phyloP scores from a whole-genome alignment of 164 flowering plant genomes.

The Nymphaea thermarum region DNA sequence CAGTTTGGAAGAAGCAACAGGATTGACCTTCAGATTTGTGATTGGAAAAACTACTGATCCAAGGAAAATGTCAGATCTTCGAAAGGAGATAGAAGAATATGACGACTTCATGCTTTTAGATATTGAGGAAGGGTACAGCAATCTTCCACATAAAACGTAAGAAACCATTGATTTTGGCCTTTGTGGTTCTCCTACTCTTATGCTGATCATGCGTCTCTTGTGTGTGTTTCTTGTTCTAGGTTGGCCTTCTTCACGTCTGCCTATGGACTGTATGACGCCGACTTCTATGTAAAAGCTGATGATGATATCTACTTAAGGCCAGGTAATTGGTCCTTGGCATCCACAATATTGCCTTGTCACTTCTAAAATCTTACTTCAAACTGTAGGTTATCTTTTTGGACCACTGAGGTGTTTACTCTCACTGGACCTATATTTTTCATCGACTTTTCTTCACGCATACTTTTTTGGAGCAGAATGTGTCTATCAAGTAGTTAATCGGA shows the following conservation, averaged over 20 bases:
- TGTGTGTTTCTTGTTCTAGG: constrained; percentile 21
- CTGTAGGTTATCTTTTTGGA: too few species aligned
- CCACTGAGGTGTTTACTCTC: too few species aligned
- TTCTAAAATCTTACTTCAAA: too few species aligned
- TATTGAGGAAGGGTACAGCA: constrained; percentile 82
- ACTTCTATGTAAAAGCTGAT: constrained; percentile 95
- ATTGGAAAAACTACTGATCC: constrained; percentile 66
- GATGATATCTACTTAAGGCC: constrained; percentile 90
- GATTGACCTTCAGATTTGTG: constrained; percentile 83
- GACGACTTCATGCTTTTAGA: constrained; percentile 87
- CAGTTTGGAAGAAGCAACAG: constrained; percentile 96
- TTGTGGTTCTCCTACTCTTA: too few species aligned
- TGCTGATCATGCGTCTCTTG: neutral
- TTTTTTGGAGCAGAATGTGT: too few species aligned
- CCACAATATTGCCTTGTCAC: neutral
- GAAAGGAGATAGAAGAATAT: constrained; percentile 63
- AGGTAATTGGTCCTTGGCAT: constrained; percentile 24
- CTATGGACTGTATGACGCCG: constrained; percentile 70
- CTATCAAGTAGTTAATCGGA: too few species aligned
- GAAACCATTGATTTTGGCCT: constrained; percentile 6
- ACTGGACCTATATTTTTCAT: too few species aligned
- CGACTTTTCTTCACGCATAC: too few species aligned
- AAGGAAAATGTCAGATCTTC: constrained; percentile 74
- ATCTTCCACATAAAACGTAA: constrained; percentile 96
- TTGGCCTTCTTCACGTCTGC: constrained; percentile 86